These are phyloP conservation scores for Torulaspora gathmanii DNA, from an alignment of 805 yeast species.

Conservation along the genomic window DNA sequence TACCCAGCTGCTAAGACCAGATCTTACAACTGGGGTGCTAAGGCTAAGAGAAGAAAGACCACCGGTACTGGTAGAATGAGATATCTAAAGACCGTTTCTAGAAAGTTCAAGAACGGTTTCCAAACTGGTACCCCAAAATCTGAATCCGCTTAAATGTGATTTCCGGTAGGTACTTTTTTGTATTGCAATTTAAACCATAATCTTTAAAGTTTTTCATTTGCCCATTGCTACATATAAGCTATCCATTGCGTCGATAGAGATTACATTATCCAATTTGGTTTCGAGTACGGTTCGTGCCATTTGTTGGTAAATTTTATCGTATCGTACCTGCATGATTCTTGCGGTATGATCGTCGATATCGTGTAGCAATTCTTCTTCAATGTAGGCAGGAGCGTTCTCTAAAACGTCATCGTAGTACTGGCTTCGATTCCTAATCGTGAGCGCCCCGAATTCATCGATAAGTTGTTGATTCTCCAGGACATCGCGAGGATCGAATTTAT, in stretches of 20 bases:
- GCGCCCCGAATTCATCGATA: conserved; percentile 37
- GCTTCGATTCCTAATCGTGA: conserved; percentile 25
- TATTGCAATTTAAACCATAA: conserved; percentile 1
- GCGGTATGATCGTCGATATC: conserved; percentile 32
- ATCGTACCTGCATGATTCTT: conserved; percentile 25
- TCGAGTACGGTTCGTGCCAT: conserved; percentile 68
- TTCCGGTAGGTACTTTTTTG: conserved; percentile 4
- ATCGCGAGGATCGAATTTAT: conserved; percentile 15
- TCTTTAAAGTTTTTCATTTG: conserved; percentile 7
- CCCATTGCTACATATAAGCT: conserved; percentile 65
- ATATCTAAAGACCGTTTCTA: conserved; percentile 92
- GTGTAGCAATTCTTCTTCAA: conserved; percentile 36
- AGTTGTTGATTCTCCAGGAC: conserved; percentile 26
- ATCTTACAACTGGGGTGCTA: conserved; percentile 98
- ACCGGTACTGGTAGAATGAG: conserved; percentile 99
- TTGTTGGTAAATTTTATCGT: conserved; percentile 41
- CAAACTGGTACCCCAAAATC: conserved; percentile 71
- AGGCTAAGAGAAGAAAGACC: conserved; percentile 99
- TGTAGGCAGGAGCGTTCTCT: conserved; percentile 43
- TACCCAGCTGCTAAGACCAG: conserved; percentile 99
- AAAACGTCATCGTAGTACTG: conserved; percentile 38
- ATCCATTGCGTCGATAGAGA: conserved; percentile 77
- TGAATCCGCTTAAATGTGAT: conserved; percentile 51
- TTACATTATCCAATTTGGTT: conserved; percentile 38
- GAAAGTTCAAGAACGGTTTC: conserved; percentile 99